Conservation (phyloP, 768 basidiomycete species). For the Thelephora ganbajun region DNA sequence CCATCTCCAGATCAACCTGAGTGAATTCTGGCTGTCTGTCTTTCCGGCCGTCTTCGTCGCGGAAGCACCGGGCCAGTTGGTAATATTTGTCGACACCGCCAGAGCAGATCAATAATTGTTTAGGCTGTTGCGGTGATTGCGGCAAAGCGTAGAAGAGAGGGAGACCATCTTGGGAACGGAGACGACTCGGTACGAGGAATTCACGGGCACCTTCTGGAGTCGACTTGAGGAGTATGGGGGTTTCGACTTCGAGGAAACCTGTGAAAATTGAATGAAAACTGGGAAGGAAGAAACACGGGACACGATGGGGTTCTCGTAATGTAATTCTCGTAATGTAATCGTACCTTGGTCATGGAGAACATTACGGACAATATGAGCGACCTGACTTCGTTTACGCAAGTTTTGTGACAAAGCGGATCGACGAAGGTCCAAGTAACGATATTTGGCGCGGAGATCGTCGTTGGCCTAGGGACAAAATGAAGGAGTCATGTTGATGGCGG, state of each 20-base stretch:
- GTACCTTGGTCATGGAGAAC: constrained; percentile 62
- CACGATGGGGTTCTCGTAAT: constrained; percentile 5
- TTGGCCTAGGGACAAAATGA: constrained; percentile 40
- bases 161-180: constrained; percentile 12
- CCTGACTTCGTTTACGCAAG: constrained; percentile 66
- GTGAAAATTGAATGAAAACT: constrained; percentile 7
- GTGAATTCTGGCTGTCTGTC: constrained; percentile 97
- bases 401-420: constrained; percentile 61
- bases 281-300: constrained; percentile 7
- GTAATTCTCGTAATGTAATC: constrained; percentile 10
- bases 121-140: constrained; percentile 94
- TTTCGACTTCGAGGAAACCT: constrained; percentile 93
- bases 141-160: constrained; percentile 76
- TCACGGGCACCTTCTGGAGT: constrained; percentile 92
- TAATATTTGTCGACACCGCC: constrained; percentile 85
- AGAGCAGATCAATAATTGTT: constrained; percentile 84
- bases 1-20: constrained; percentile 94
- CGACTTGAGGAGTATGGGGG: constrained; percentile 80
- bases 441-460: constrained; percentile 73
- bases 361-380: constrained; percentile 66
- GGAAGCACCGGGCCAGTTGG: constrained; percentile 89
- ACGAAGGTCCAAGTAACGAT: constrained; percentile 83
- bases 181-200: constrained; percentile 77
- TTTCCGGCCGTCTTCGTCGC: constrained; percentile 90
- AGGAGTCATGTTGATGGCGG: not conserved